Evolutionary conservation across 495 filamentous ascomycete genomes (phyloP).

Genomic region (Penicillium samsonianum): DNA sequence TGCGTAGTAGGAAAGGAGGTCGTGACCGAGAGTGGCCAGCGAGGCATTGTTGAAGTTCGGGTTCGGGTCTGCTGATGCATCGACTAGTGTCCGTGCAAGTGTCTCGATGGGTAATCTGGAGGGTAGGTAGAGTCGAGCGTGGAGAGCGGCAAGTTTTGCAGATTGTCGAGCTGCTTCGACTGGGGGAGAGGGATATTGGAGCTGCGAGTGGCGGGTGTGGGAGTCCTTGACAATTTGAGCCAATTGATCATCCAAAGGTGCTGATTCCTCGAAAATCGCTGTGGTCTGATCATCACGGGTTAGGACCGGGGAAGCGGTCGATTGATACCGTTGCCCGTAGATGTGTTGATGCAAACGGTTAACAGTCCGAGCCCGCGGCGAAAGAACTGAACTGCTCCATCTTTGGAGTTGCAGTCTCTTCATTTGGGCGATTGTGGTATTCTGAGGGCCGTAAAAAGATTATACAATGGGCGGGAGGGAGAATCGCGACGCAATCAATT

Average conservation of each 20-base stretch:
- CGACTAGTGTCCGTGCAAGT: slow-evolving; percentile 81
- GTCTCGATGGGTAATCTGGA: slow-evolving; percentile 79
- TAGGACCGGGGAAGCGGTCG: slow-evolving; percentile 40
- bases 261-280: slow-evolving; percentile 19
- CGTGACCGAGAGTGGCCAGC: slow-evolving; percentile 75
- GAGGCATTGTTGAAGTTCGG: slow-evolving; percentile 77
- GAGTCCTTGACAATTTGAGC: slow-evolving; percentile 20
- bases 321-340: slow-evolving; percentile 41
- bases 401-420: slow-evolving; percentile 69
- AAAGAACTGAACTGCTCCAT: slow-evolving; percentile 72
- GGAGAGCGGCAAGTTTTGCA: slow-evolving; percentile 89
- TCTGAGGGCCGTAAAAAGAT: slow-evolving; percentile 16
- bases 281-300: slow-evolving; percentile 14
- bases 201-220: slow-evolving; percentile 34
- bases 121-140: slow-evolving; percentile 85
- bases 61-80: slow-evolving; percentile 77
- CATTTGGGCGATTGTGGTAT: slow-evolving; percentile 49
- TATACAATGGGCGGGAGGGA: slow-evolving; percentile 15
- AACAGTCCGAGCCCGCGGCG: slow-evolving; percentile 52
- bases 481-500: slow-evolving; percentile 20
- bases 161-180: slow-evolving; percentile 68
- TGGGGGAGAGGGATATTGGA: slow-evolving; percentile 63
- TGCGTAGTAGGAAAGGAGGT: slow-evolving; percentile 82
- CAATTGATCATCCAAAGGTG: slow-evolving; percentile 7
- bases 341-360: slow-evolving; percentile 49